Base-by-base conservation (phyloP, 441 rosid genomes). In the Syzygium syzygioides region DNA sequence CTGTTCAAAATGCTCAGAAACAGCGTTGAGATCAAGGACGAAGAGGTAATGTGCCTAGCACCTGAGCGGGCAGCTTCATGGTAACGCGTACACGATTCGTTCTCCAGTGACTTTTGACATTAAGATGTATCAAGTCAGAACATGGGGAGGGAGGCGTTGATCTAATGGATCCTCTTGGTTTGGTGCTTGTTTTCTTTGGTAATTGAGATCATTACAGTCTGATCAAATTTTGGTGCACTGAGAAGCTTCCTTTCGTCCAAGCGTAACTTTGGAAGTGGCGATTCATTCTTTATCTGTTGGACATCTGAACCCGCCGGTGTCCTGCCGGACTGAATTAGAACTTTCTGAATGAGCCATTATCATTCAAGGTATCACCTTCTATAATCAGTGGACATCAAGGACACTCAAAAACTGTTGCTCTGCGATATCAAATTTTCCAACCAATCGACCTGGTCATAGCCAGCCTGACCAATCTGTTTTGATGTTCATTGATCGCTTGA, bases 1-100 rank as follows among this genome's bases (percentile, higher is more conserved):
- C 84, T 93, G 93, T 97, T 97, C 91, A 96, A 89, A 85, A 83
- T 95, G 89, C 76, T 91, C 30, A 92, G 98, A 94, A 92, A 93
- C 25, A 64, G 92, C n/a, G 91, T 96, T 19, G 89, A 91, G 89
- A 89, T 96, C 86, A 94, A 55, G 88, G 90, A 79, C 30, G 94
- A 94, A 89, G 97, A 96, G 89, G 87, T 90, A 14, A 92, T 92
- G 93, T 91, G 83, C 68, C 88, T 94, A 87, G 96, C 96, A 79
- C 96, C 96, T 20, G 92, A 93, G 80, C 92, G 96, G 97, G 92
- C 89, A 55, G 26, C 59, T 50, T 45, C 86, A 88, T 41, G 88
- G 88, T 89, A 91, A 62, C 87, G 37, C 30, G 30, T 41, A 76
- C 83, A 25, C 4, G n/a, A 13, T 41, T 76, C 1, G 10, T 76